Evolutionary conservation across 2,329 filamentous ascomycete genomes (phyloP), one percentile per base, ranked within the genome.

Genomic region (Penicillium janthinellum): DNA sequence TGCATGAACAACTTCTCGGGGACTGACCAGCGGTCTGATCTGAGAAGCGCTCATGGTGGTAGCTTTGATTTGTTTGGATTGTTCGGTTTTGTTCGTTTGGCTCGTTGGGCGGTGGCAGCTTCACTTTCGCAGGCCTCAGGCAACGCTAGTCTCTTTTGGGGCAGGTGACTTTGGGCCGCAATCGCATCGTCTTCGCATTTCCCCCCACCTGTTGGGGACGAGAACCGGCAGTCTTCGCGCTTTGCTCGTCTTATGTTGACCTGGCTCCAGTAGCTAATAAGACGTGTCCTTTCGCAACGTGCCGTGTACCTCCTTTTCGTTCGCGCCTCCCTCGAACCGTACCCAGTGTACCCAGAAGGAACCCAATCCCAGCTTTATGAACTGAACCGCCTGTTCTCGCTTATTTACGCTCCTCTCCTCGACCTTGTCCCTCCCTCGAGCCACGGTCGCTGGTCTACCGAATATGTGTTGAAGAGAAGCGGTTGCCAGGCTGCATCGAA

Each of bases 1-100:
- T 54, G 84, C 83, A 65, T 78, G 77, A 57, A 83, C 57, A 49
- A 86, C 65, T 11, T 70, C 67, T 35, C 62, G 68, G 64, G 54
- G 41, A 15, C 17, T n/a, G 35, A 55, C 25, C 31, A 35, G 25
- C 63, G 63, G 55, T 71, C 64, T 51, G 22, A 56, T 52, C 34
- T 51, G 38, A 57, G 38, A 64, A 41, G 61, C 35, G 41, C 35
- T 53, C 56, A 61, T 60, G 34, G 51, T 62, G 51, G 52, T 25
- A 45, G 52, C 28, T 45, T 38, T 34, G 31, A 51, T 17, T 49
- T 34, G 54, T 31, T 51, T 51, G 52, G 37, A 53, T 41, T 45
- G 45, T 42, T 41, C 38, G 14, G 20, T n/a, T 28, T 11, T 25
- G 49, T 49, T 25, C 20, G 34, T 51, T 39, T 52, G 49, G 37